These are phyloP conservation scores for Ilyonectria mors-panacis DNA, from an alignment of 2,329 filamentous ascomycete species.

Conservation along the genomic window DNA sequence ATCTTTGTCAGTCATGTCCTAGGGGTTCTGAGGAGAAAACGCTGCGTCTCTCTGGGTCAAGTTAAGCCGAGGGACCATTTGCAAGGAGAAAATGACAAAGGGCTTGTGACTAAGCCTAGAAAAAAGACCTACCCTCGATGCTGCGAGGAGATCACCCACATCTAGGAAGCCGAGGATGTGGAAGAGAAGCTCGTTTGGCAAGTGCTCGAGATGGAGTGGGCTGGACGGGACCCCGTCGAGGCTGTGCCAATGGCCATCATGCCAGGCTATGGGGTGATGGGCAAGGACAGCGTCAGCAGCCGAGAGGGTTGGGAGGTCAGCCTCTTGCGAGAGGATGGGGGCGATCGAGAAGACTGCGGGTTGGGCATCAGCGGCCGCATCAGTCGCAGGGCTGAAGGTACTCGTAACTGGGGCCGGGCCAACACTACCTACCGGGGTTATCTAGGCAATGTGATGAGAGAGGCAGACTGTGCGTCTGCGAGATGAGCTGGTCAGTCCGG, in stretches of 20 bases:
- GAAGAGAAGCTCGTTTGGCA: conserved; percentile 71
- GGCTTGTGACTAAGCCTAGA: not conserved
- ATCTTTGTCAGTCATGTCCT: conserved; percentile 38
- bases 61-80: not conserved
- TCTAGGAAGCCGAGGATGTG: conserved; percentile 71
- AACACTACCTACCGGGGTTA: conserved; percentile 34
- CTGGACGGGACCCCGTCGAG: conserved; percentile 6
- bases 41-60: not conserved
- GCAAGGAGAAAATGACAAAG: not conserved
- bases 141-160: conserved; percentile 68
- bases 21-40: conserved; percentile 8
- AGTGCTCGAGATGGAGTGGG: conserved; percentile 53
- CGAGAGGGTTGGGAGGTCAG: conserved; percentile 25
- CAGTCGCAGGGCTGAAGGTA: conserved; percentile 40
- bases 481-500: conserved; percentile 52
- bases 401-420: conserved; percentile 29
- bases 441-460: conserved; percentile 39
- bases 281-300: conserved; percentile 16
- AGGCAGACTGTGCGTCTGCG: conserved; percentile 53
- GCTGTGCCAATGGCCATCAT: conserved; percentile 5
- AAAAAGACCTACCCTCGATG: conserved; percentile 66
- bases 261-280: not conserved
- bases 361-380: conserved; percentile 51
- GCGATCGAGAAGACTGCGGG: conserved; percentile 33
- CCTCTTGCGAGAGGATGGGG: conserved; percentile 30